Percentiles rank a stretch among this genome's conserved stretches.
phyloP scores from a whole-genome alignment of 495 filamentous ascomycete genomes.

The Parachaetomium inaequale region DNA sequence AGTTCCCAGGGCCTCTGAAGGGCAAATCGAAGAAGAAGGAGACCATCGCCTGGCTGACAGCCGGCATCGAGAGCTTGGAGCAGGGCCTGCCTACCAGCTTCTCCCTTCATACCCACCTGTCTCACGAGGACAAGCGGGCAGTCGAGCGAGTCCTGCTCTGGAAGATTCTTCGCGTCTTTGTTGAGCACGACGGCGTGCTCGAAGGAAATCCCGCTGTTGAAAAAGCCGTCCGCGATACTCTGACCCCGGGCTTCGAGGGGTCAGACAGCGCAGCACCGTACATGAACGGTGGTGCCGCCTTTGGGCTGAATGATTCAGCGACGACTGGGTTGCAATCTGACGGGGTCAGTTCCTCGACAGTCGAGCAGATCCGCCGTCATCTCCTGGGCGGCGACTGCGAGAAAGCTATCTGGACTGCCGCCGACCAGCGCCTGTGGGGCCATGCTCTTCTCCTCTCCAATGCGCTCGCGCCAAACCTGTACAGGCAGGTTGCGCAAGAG shows the following conservation, averaged over 20 bases:
- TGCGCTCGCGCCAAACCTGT: constrained; percentile 62
- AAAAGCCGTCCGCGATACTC: constrained; percentile 64
- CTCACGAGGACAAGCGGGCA: constrained; percentile 58
- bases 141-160: constrained; percentile 83
- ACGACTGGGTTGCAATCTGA: constrained; percentile 48
- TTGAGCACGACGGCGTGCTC: constrained; percentile 81
- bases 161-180: constrained; percentile 74
- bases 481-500: constrained; percentile 90
- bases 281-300: constrained; percentile 30
- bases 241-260: constrained; percentile 57
- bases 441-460: constrained; percentile 92
- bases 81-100: constrained; percentile 50
- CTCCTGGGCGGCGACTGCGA: constrained; percentile 80
- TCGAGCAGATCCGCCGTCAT: constrained; percentile 65
- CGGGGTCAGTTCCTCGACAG: constrained; percentile 58
- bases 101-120: constrained; percentile 41
- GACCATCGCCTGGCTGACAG: constrained; percentile 71
- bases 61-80: constrained; percentile 69
- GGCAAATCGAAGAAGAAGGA: constrained; percentile 95
- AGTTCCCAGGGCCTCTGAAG: constrained; percentile 87
- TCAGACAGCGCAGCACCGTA: constrained; percentile 32
- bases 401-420: constrained; percentile 89
- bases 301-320: constrained; percentile 23
- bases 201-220: constrained; percentile 72
- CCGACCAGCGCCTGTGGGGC: constrained; percentile 91